Evolutionary conservation across 2,329 filamentous ascomycete genomes (phyloP).

Genomic region (Verticillium klebahnii): DNA sequence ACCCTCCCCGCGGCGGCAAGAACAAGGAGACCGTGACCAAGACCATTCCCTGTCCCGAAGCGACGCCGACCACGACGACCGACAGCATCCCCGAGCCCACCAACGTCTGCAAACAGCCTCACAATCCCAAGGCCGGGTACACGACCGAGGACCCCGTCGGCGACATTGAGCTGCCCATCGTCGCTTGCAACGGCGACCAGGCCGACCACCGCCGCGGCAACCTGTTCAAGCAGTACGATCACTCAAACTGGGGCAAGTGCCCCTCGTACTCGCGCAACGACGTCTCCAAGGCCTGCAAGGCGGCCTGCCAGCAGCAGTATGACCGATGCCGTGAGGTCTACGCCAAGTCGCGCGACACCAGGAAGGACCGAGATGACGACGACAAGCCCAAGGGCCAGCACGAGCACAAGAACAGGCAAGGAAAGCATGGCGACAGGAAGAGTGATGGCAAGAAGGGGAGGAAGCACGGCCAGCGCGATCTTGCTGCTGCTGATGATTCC

Average conservation of each 20-base stretch:
- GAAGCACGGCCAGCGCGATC: not conserved
- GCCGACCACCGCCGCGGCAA: slow-evolving; percentile 31
- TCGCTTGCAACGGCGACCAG: slow-evolving; percentile 49
- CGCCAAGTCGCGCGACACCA: slow-evolving; percentile 38
- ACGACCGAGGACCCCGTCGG: slow-evolving; percentile 56
- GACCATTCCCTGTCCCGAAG: slow-evolving; percentile 21
- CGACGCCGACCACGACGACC: slow-evolving; percentile 21
- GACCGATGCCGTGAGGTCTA: slow-evolving; percentile 43
- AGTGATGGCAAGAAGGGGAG: not conserved
- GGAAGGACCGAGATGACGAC: slow-evolving; percentile 15
- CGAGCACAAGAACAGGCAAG: not conserved
- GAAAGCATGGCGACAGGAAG: not conserved
- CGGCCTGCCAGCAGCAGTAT: slow-evolving; percentile 50
- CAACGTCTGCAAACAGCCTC: slow-evolving; percentile 48
- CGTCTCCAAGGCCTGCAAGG: slow-evolving; percentile 37
- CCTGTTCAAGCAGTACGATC: slow-evolving; percentile 50
- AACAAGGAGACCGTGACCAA: slow-evolving; percentile 19
- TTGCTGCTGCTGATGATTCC: not conserved
- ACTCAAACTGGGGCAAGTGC: slow-evolving; percentile 36
- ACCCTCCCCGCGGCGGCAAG: slow-evolving; percentile 31
- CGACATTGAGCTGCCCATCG: slow-evolving; percentile 44
- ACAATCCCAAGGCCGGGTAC: slow-evolving; percentile 58
- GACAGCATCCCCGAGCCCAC: slow-evolving; percentile 39
- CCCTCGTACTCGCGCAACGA: slow-evolving; percentile 34
- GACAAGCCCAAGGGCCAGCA: not conserved